Evolutionary conservation across 176 grass and related monocot species (phyloP).

Genomic region (Bromus sterilis): DNA sequence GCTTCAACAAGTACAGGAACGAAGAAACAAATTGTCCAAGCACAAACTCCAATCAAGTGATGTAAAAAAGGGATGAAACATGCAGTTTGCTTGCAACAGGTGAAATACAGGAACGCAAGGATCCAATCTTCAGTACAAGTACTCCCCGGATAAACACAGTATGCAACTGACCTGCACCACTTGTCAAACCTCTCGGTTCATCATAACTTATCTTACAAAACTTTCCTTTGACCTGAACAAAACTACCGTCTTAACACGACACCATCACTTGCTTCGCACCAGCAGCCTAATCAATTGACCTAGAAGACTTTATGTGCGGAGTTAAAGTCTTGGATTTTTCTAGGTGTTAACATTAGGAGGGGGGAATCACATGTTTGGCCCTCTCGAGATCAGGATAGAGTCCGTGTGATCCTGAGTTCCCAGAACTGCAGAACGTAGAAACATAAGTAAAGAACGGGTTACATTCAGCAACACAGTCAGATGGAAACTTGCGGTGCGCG

Average conservation of each 20-base stretch:
- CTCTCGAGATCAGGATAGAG: constrained; percentile 75
- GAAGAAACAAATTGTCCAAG: not conserved
- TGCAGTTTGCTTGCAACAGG: not conserved
- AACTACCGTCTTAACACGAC: not conserved
- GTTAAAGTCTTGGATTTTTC: not conserved
- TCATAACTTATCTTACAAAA: constrained; percentile 1
- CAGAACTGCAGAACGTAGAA: constrained; percentile 40
- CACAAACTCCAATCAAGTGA: not conserved
- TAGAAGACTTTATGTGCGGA: constrained; percentile 7
- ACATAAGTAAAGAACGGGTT: not conserved
- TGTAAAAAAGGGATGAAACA: not conserved
- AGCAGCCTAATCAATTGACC: not conserved
- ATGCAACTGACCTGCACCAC: not conserved
- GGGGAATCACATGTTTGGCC: constrained; percentile 54
- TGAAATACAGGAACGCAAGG: not conserved
- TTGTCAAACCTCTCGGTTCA: not conserved
- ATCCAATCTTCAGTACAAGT: not conserved
- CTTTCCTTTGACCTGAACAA: not conserved
- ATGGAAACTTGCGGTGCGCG: no score
- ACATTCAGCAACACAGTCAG: no score
- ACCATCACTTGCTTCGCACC: not conserved
- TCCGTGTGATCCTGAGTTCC: constrained; percentile 49
- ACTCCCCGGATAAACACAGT: not conserved
- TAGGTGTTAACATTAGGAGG: not conserved
- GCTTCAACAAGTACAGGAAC: no score